Evolutionary conservation across 2,329 filamentous ascomycete genomes (phyloP), one percentile per base, ranked within the genome.

Genomic region (Colletotrichum sp.): DNA sequence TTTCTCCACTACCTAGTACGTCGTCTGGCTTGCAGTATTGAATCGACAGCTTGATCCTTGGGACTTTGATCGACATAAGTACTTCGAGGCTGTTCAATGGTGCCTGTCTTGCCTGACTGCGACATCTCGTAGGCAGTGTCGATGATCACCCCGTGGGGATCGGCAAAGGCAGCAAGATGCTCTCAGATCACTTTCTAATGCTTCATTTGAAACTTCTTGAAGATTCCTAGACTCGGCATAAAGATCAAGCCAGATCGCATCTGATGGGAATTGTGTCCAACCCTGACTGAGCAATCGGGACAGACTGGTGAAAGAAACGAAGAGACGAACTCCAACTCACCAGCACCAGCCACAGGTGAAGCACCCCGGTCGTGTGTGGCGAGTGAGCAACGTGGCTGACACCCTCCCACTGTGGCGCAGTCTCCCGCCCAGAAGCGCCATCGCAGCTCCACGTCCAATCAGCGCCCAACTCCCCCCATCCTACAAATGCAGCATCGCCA

Each of bases 321-420:
- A 13, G 43, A 52, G 43, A 52, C 43, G 43, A 52, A 52, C n/a
- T 13, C n/a, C n/a, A 14, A 7, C 0, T 12, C 43, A 52, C 1
- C 43, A 21, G 0, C 43, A 52, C 43, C 43, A 52, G 43, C 43
- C 43, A 52, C 43, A 52, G 43, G n/a, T 52, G n/a, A 12, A 13
- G 43, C n/a, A 48, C 43, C 43, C 43, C 43, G 10, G 43, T 21
- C 0, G 6, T 52, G 43, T 52, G 43, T 52, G 43, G 43, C 43
- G 43, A 52, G 43, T 52, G 43, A 1, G 43, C n/a, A 52, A 52
- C 43, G 43, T 52, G 43, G n/a, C 43, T 52, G 4, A 21, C 43
- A 13, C 10, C 6, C 10, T 21, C 5, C 2, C 6, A 52, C 12
- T 69, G 70, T 75, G 74, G 74, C 74, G 68, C 57, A 73, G 74